These are phyloP conservation scores for Polychaeton citri DNA, from an alignment of 2,329 filamentous ascomycete genomes.

Conservation along the genomic window DNA sequence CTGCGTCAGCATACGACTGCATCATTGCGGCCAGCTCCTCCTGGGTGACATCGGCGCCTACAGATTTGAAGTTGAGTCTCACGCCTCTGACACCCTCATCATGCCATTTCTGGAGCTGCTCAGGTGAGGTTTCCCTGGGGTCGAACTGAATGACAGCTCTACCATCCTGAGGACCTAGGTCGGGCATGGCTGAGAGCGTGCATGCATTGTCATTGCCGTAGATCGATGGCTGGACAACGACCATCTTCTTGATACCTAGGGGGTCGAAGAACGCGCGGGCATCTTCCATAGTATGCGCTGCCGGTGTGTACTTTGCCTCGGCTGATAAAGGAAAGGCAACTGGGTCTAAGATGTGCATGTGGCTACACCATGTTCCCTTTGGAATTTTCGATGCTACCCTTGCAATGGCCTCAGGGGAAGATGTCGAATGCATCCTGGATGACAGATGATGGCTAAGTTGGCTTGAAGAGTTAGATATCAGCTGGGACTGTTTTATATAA, in stretches of 20 bases:
- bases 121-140: constrained; percentile 24
- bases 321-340: constrained; percentile 34
- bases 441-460: too few relatives aligned
- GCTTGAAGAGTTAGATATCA: too few relatives aligned
- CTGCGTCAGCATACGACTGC: constrained; percentile 35
- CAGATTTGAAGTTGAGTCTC: constrained; percentile 45
- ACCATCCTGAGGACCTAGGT: constrained; percentile 36
- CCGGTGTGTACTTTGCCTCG: constrained; percentile 39
- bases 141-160: constrained; percentile 46
- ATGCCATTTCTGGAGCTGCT: constrained; percentile 41
- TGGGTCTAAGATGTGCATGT: constrained; percentile 51
- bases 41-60: constrained; percentile 26
- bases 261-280: constrained; percentile 38
- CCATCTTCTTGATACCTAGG: constrained; percentile 41
- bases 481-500: not conserved
- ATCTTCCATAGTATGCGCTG: constrained; percentile 36
- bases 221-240: constrained; percentile 47
- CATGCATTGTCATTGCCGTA: constrained; percentile 49
- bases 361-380: constrained; percentile 43
- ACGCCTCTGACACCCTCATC: constrained; percentile 44
- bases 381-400: constrained; percentile 23
- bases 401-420: constrained; percentile 1
- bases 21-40: constrained; percentile 31
- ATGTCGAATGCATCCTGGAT: not conserved
- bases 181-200: constrained; percentile 39